Conservation (phyloP, 2,329 filamentous ascomycete genomes). For the Nigrograna mackinnonii region DNA sequence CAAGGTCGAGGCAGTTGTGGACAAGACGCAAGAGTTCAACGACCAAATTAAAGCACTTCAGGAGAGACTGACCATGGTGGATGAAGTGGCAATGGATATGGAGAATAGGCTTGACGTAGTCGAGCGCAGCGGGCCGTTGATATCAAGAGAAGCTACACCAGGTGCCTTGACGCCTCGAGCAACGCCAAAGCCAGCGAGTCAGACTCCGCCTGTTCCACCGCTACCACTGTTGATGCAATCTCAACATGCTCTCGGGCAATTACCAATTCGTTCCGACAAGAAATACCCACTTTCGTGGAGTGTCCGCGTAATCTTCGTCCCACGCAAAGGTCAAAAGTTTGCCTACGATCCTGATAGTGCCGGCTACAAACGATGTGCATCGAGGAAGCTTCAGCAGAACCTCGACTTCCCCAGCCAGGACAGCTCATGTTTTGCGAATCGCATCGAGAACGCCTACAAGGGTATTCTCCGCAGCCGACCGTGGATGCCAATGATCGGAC, state of each 20-base stretch:
- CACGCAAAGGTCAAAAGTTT: conserved; percentile 38
- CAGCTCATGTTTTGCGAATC: conserved; percentile 38
- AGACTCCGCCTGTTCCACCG: conserved; percentile 27
- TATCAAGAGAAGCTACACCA: conserved; percentile 33
- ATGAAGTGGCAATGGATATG: conserved; percentile 44
- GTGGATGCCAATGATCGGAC: conserved; percentile 45
- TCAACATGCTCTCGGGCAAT: conserved; percentile 30
- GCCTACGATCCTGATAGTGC: conserved; percentile 43
- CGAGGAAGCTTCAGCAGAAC: conserved; percentile 43
- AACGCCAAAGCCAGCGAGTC: conserved; percentile 26
- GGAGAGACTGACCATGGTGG: conserved; percentile 40
- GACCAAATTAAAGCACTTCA: conserved; percentile 41
- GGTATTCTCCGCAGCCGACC: conserved; percentile 39
- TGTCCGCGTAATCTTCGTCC: conserved; percentile 42
- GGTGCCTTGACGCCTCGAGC: conserved; percentile 25
- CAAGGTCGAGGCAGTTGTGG: conserved; percentile 44
- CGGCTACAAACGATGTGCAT: conserved; percentile 41
- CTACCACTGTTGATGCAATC: conserved; percentile 31
- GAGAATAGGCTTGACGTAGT: conserved; percentile 41
- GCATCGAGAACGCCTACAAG: conserved; percentile 40
- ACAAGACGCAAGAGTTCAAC: conserved; percentile 41
- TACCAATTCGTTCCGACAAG: conserved; percentile 43
- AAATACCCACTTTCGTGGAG: conserved; percentile 41
- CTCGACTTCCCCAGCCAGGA: conserved; percentile 41
- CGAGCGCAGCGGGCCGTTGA: conserved; percentile 23